Evolutionary conservation across 2,329 filamentous ascomycete species (phyloP).

Genomic region (Akanthomyces dipterigenus): DNA sequence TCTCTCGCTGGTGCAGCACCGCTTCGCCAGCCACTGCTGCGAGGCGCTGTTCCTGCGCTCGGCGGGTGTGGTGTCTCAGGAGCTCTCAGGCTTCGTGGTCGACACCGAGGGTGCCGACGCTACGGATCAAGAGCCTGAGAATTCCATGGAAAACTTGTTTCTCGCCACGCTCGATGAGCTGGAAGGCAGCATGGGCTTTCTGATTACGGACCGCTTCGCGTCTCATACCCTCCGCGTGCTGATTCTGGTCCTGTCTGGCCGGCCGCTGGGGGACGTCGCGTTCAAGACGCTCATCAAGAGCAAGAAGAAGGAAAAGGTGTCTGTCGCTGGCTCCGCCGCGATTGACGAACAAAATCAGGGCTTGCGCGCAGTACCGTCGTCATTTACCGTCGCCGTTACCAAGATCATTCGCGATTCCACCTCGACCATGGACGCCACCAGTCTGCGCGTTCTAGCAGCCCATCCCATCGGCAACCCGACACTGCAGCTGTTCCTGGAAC

Average conservation of each 20-base stretch:
- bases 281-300: conserved; percentile 76
- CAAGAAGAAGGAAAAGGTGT: conserved; percentile 83
- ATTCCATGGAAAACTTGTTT: conserved; percentile 79
- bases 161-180: conserved; percentile 78
- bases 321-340: conserved; percentile 48
- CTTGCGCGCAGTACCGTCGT: conserved; percentile 61
- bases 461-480: conserved; percentile 90
- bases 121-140: conserved; percentile 40
- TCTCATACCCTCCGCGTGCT: conserved; percentile 87
- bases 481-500: conserved; percentile 79
- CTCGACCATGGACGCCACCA: conserved; percentile 67
- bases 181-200: conserved; percentile 73
- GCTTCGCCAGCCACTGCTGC: conserved; percentile 95
- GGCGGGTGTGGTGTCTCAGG: conserved; percentile 69
- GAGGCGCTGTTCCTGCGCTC: conserved; percentile 85
- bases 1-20: conserved; percentile 82
- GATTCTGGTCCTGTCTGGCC: conserved; percentile 76
- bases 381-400: conserved; percentile 68
- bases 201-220: conserved; percentile 82
- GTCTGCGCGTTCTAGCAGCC: conserved; percentile 75
- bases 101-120: conserved; percentile 36
- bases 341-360: conserved; percentile 38
- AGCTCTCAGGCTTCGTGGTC: conserved; percentile 49
- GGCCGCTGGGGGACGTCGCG: conserved; percentile 64
- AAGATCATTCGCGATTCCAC: conserved; percentile 78